Percentiles rank a stretch among this genome's conserved stretches.
Evolutionary conservation across 2,329 filamentous ascomycete genomes (phyloP).

Genomic region (Zopfia rhizophila): DNA sequence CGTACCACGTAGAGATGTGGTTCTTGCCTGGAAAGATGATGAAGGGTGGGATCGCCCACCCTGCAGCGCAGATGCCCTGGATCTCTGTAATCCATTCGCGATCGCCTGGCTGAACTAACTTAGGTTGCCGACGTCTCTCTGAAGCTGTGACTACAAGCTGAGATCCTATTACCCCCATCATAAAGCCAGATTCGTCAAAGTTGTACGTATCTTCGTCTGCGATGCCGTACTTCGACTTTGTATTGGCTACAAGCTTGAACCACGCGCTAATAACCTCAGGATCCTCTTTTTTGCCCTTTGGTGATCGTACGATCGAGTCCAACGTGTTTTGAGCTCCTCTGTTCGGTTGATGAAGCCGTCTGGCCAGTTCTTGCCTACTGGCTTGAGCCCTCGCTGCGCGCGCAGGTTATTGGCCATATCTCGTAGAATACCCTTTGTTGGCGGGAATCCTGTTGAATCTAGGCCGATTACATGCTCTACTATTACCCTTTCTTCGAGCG

Average conservation of each 20-base stretch:
- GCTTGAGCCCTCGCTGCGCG: slow-evolving; percentile 9
- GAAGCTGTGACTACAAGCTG: slow-evolving; percentile 11
- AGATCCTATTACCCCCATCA: slow-evolving; percentile 22
- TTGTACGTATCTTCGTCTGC: slow-evolving; percentile 24
- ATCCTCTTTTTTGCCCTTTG: slow-evolving; percentile 3
- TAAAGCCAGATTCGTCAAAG: slow-evolving; percentile 29
- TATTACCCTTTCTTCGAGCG: slow-evolving; percentile 15
- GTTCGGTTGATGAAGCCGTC: slow-evolving; percentile 8
- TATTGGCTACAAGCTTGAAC: slow-evolving; percentile 9
- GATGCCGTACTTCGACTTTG: slow-evolving; percentile 17
- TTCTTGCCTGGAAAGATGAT: slow-evolving; percentile 1
- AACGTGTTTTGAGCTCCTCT: slow-evolving; percentile 2
- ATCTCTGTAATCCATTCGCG: slow-evolving; percentile 18
- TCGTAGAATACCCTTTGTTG: slow-evolving; percentile 20
- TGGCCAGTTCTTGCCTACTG: slow-evolving; percentile 12
- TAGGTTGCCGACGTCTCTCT: slow-evolving; percentile 11
- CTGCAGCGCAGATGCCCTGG: not conserved
- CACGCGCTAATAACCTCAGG: slow-evolving; percentile 7
- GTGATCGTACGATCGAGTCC: not conserved
- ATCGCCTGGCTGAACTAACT: slow-evolving; percentile 14
- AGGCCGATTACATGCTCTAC: slow-evolving; percentile 12
- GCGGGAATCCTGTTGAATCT: slow-evolving; percentile 8
- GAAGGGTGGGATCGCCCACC: slow-evolving; percentile 7
- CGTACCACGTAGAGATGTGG: slow-evolving; percentile 1
- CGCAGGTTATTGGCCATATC: slow-evolving; percentile 29